Percentiles rank a stretch among this genome's conserved stretches.
phyloP scores from a whole-genome alignment of 1,284 basidiomycete genomes.

The Microbotryum intermedium region DNA sequence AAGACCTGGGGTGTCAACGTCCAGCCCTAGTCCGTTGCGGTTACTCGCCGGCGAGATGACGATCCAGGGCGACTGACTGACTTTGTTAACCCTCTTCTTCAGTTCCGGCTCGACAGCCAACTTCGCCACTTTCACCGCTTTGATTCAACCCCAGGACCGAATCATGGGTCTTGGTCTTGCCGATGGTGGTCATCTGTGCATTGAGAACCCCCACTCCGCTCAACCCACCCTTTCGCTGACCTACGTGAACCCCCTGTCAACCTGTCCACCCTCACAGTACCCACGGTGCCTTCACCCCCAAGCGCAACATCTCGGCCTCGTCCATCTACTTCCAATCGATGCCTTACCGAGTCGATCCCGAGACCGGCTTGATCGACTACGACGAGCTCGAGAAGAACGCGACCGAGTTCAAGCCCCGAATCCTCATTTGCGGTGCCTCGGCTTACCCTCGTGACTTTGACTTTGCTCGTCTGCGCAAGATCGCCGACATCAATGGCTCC shows the following conservation, averaged over 20 bases:
- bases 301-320: conserved; percentile 99
- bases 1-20: conserved; percentile 94
- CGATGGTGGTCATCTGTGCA: conserved; percentile 85
- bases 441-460: conserved; percentile 99
- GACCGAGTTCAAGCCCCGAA: conserved; percentile 89
- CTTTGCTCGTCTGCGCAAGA: conserved; percentile 71
- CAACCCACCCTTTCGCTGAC: conserved; percentile 2
- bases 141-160: conserved; percentile 95
- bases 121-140: conserved; percentile 94
- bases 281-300: conserved; percentile 38
- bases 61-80: conserved; percentile 1
- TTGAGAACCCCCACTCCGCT: too few species aligned
- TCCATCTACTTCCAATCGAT: conserved; percentile 99
- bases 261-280: neutral
- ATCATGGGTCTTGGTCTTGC: conserved; percentile 99
- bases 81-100: neutral
- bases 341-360: conserved; percentile 80
- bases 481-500: conserved; percentile 78
- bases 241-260: too few species aligned
- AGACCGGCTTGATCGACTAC: conserved; percentile 89
- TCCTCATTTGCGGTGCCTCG: conserved; percentile 96
- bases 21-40: conserved; percentile 85
- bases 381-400: conserved; percentile 73
- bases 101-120: conserved; percentile 57
- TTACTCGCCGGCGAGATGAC: neutral